Percentiles rank a stretch among this genome's conserved stretches.
Evolutionary conservation across 169 alveolate species (phyloP).

Genomic region (Babesia sp.): DNA sequence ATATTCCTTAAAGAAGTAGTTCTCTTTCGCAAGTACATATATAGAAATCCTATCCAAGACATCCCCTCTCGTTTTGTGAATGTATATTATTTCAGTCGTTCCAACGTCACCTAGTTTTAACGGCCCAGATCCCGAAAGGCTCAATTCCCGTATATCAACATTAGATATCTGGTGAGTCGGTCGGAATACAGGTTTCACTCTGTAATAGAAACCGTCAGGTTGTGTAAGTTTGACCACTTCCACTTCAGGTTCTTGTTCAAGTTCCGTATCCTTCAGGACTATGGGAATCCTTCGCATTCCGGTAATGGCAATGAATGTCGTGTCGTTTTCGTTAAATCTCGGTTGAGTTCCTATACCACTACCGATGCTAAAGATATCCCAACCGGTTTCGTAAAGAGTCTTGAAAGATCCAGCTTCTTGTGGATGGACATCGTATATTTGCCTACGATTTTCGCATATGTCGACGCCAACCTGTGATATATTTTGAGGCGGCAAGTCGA

Average conservation of each 20-base stretch:
- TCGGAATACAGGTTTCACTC: not conserved
- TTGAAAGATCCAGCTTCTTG: not conserved
- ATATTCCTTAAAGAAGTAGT: slow-evolving; percentile 6
- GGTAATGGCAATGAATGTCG: slow-evolving; percentile 3
- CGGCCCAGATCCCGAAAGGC: not conserved
- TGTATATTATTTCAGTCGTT: not conserved
- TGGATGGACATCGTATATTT: not conserved
- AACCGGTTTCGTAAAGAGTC: not conserved
- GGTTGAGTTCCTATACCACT: not conserved
- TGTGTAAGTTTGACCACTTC: not conserved
- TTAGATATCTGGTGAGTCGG: not conserved
- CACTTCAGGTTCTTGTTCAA: not conserved
- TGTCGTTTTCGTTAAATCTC: not conserved
- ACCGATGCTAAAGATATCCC: not conserved
- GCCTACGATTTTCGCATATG: not conserved
- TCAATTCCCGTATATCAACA: not conserved
- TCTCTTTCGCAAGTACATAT: not conserved
- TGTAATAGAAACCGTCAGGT: slow-evolving; percentile 9
- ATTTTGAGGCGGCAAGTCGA: not conserved
- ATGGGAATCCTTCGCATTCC: slow-evolving; percentile 6
- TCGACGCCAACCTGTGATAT: not conserved
- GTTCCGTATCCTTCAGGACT: not conserved
- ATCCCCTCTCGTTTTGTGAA: not conserved
- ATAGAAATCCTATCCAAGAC: not conserved
- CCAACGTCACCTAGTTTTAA: not conserved